phyloP scores from a whole-genome alignment of 352 stramenopile genomes.

The Phytophthora pistaciae region DNA sequence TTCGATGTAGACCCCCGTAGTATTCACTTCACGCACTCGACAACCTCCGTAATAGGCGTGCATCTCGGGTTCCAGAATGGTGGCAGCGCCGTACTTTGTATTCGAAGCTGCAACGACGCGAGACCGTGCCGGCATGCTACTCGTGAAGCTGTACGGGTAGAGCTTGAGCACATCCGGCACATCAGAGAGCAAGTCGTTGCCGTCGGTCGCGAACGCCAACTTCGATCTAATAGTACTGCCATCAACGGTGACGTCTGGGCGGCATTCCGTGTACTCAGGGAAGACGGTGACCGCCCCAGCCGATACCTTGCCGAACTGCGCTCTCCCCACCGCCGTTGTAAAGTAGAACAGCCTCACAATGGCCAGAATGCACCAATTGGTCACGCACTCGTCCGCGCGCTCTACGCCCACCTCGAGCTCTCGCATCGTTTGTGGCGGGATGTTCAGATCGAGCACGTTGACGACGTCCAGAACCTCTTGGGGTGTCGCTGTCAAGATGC shows the following conservation, averaged over 20 bases:
- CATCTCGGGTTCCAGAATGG: constrained; percentile 20
- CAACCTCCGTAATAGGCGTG: constrained; percentile 31
- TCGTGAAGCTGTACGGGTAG: constrained; percentile 35
- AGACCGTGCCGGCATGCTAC: constrained; percentile 13
- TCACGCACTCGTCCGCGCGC: constrained; percentile 9
- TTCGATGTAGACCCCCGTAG: constrained; percentile 31
- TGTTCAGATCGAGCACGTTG: constrained; percentile 10
- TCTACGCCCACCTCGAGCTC: constrained; percentile 14
- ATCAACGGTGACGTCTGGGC: constrained; percentile 12
- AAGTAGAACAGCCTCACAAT: constrained; percentile 19
- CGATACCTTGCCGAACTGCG: constrained; percentile 25
- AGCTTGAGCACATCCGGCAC: constrained; percentile 29
- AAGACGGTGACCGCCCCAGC: constrained; percentile 28
- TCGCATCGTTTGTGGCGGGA: constrained; percentile 20
- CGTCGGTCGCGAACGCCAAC: constrained; percentile 22
- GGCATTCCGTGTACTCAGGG: constrained; percentile 33
- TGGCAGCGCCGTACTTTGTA: constrained; percentile 11
- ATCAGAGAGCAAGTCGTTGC: constrained; percentile 18
- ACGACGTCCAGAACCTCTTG: constrained; percentile 11
- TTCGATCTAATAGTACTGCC: constrained; percentile 14
- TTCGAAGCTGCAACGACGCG: constrained; percentile 4
- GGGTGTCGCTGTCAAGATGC: background rate
- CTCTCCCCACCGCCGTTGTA: constrained; percentile 3
- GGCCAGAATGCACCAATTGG: constrained; percentile 19
- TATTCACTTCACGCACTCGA: constrained; percentile 29